Percentiles rank a stretch among this genome's conserved stretches.
phyloP scores from a whole-genome alignment of 2,329 filamentous ascomycete species.

The Blastomyces parvus region DNA sequence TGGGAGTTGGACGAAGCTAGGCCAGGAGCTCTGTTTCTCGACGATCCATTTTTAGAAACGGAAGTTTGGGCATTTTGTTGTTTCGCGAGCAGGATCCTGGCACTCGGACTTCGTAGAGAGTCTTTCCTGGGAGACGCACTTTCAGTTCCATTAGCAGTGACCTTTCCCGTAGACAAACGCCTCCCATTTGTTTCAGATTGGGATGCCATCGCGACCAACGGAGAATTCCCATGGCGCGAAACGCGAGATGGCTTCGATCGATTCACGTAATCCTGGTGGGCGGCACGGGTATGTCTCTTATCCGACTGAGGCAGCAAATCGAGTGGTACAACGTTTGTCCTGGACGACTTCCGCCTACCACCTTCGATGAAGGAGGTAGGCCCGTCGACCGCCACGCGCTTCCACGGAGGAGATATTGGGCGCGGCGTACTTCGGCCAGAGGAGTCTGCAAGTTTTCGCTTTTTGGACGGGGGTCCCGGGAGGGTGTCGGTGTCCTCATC shows the following conservation, averaged over 20 bases:
- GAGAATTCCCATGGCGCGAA: constrained; percentile 9
- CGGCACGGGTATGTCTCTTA: constrained; percentile 38
- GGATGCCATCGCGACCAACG: constrained; percentile 15
- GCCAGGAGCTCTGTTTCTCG: constrained; percentile 26
- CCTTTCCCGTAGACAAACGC: constrained; percentile 24
- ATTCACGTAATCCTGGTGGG: constrained; percentile 27
- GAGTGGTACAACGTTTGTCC: constrained; percentile 42
- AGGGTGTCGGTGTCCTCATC: constrained; percentile 22
- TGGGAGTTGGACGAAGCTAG: constrained; percentile 17
- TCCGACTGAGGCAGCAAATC: constrained; percentile 41
- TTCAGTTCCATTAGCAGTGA: constrained; percentile 23
- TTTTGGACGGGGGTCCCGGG: constrained; percentile 38
- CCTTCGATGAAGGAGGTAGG: constrained; percentile 70
- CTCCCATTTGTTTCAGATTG: constrained; percentile 26
- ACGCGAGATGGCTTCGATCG: constrained; percentile 22
- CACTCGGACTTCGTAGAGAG: constrained; percentile 21
- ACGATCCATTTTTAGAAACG: constrained; percentile 10
- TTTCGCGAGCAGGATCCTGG: constrained; percentile 15
- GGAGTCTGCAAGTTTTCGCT: constrained; percentile 34
- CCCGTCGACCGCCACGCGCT: constrained; percentile 70
- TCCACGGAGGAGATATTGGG: constrained; percentile 77
- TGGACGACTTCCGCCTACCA: constrained; percentile 52
- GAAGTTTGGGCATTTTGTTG: constrained; percentile 7
- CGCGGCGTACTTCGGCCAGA: constrained; percentile 33
- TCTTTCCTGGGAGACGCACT: constrained; percentile 13